Conservation (phyloP, 441 rosid species). For the Lepidium campestre region DNA sequence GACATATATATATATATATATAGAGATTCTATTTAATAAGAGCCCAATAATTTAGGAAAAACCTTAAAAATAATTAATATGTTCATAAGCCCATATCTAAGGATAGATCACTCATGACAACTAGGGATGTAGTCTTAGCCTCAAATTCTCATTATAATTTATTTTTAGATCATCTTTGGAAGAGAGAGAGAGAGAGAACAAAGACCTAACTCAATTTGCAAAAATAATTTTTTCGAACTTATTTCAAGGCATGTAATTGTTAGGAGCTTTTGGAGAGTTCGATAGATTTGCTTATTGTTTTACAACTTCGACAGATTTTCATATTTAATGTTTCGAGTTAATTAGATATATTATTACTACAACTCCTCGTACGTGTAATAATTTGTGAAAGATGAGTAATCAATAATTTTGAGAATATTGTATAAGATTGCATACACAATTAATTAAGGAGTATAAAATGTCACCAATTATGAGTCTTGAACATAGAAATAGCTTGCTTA, state of each 20-base stretch:
- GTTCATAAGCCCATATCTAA: constrained; percentile 17
- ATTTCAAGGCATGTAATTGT: background rate
- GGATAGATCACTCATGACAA: constrained; percentile 15
- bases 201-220: background rate
- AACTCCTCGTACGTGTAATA: background rate
- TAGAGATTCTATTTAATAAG: background rate
- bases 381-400: background rate
- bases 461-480: constrained; percentile 11
- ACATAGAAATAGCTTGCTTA: background rate
- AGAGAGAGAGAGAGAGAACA: background rate
- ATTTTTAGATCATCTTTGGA: background rate
- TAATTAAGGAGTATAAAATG: background rate
- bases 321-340: background rate
- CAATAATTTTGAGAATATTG: background rate
- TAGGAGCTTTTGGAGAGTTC: background rate
- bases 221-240: background rate
- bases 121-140: constrained; percentile 11
- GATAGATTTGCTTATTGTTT: background rate
- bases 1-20: too few relatives aligned
- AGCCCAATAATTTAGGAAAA: background rate
- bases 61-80: constrained; percentile 19
- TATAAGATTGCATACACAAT: background rate
- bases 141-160: background rate
- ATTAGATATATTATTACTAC: background rate
- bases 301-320: background rate